These are phyloP conservation scores for Aspergillus incahuasiensis DNA, from an alignment of 495 filamentous ascomycete species.

Conservation along the genomic window DNA sequence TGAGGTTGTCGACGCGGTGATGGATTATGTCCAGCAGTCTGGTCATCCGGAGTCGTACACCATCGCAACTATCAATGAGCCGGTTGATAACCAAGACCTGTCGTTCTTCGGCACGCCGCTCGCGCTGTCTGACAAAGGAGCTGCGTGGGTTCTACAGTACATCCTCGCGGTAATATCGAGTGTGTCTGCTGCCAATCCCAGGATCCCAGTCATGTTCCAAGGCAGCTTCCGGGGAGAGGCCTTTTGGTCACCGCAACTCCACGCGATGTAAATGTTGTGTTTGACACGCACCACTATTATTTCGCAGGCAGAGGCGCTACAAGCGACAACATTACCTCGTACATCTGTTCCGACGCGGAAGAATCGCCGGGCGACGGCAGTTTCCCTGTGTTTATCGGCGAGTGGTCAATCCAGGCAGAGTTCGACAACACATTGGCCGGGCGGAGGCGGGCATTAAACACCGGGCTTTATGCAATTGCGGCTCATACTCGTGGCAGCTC, in stretches of 20 bases:
- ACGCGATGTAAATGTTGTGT: conserved; percentile 24
- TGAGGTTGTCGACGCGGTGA: conserved; percentile 21
- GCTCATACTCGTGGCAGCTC: conserved; percentile 22
- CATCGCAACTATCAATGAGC: background rate
- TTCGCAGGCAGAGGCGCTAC: conserved; percentile 22
- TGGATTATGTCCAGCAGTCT: conserved; percentile 25
- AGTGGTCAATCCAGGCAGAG: conserved; percentile 27
- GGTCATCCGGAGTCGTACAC: conserved; percentile 23
- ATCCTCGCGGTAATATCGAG: conserved; percentile 2
- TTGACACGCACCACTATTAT: conserved; percentile 31
- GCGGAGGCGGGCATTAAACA: conserved; percentile 20
- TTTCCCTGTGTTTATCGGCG: conserved; percentile 30
- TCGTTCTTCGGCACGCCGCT: conserved; percentile 25
- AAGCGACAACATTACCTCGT: conserved; percentile 18
- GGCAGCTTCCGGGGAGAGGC: conserved; percentile 24
- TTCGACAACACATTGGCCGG: conserved; percentile 19
- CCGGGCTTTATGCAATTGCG: conserved; percentile 21
- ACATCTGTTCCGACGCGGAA: conserved; percentile 21
- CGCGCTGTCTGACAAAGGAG: conserved; percentile 23
- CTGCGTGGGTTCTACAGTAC: conserved; percentile 21
- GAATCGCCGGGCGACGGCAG: conserved; percentile 21
- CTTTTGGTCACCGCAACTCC: conserved; percentile 24
- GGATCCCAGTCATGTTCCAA: conserved; percentile 31
- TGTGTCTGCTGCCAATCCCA: conserved; percentile 17
- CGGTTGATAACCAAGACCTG: conserved; percentile 19